Evolutionary conservation across 148 eudicot species (phyloP).

Genomic region (Camellia sinensis): DNA sequence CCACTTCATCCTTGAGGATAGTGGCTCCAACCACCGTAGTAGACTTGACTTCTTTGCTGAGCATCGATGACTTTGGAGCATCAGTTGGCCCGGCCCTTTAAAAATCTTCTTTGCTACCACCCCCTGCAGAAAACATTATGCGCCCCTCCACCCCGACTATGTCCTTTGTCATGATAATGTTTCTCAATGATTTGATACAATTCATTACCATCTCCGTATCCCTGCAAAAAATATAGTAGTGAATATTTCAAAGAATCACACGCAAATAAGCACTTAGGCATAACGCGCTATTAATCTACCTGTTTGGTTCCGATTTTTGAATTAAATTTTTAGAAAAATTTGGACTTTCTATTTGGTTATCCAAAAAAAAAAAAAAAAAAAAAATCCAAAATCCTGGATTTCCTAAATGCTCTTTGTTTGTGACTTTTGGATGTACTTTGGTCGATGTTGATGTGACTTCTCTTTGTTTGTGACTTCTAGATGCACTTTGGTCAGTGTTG

Average conservation of each 20-base stretch:
- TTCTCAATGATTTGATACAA: constrained; percentile 41
- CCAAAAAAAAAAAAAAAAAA: too few species aligned
- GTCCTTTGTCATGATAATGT: constrained; percentile 26
- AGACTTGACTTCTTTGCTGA: constrained; percentile 84
- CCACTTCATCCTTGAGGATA: constrained; percentile 76
- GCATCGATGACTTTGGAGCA: constrained; percentile 61
- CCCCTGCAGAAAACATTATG: constrained; percentile 59
- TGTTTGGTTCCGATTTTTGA: too few species aligned
- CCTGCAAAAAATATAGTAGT: constrained; percentile 18
- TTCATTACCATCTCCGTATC: constrained; percentile 48
- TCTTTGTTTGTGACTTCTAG: too few species aligned
- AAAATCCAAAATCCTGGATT: too few species aligned
- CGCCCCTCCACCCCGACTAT: constrained; percentile 24
- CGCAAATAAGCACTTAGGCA: not conserved
- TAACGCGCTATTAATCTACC: not conserved
- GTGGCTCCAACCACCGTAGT: constrained; percentile 81
- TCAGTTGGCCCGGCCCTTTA: constrained; percentile 74
- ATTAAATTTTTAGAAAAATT: too few species aligned
- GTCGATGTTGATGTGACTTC: too few species aligned
- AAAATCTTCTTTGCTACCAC: constrained; percentile 53
- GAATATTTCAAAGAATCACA: not conserved
- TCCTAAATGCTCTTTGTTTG: too few species aligned
- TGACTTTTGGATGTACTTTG: too few species aligned
- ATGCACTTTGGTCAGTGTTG: too few species aligned
- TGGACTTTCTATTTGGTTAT: too few species aligned